phyloP scores from a whole-genome alignment of 441 rosid species.

The Corymbia calophylla region DNA sequence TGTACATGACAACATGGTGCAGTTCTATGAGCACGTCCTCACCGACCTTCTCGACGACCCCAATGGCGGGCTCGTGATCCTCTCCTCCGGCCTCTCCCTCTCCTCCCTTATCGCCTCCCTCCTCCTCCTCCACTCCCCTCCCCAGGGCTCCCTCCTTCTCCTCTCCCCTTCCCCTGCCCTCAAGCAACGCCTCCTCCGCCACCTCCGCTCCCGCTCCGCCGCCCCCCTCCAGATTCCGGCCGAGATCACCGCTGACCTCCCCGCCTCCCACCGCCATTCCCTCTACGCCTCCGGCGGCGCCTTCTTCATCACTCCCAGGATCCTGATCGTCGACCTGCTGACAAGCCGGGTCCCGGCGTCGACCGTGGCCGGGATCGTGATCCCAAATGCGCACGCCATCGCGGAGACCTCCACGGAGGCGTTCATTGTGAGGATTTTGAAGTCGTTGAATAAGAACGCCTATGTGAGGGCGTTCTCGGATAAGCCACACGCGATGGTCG shows the following conservation, averaged over 20 bases:
- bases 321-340: conserved; percentile 87
- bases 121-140: conserved; percentile 63
- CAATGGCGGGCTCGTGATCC: conserved; percentile 63
- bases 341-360: conserved; percentile 52
- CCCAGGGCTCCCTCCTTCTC: conserved; percentile 72
- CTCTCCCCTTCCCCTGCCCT: conserved; percentile 54
- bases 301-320: conserved; percentile 76
- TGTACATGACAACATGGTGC: conserved; percentile 14
- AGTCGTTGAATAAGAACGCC: conserved; percentile 37
- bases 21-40: conserved; percentile 78
- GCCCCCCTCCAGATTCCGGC: conserved; percentile 21
- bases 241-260: conserved; percentile 82
- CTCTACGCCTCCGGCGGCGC: conserved; percentile 72
- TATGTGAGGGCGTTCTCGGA: conserved; percentile 71
- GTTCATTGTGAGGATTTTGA: conserved; percentile 76
- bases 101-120: conserved; percentile 59
- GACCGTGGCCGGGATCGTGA: conserved; percentile 48
- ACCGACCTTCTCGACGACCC: conserved; percentile 74
- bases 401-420: conserved; percentile 86
- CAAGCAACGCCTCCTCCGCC: conserved; percentile 55
- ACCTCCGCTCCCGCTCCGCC: conserved; percentile 17
- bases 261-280: conserved; percentile 62
- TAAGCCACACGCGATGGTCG: conserved; percentile 77
- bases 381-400: conserved; percentile 60
- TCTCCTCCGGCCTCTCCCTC: conserved; percentile 88